phyloP scores from a whole-genome alignment of 441 rosid species.

The Adansonia madagascariensis region DNA sequence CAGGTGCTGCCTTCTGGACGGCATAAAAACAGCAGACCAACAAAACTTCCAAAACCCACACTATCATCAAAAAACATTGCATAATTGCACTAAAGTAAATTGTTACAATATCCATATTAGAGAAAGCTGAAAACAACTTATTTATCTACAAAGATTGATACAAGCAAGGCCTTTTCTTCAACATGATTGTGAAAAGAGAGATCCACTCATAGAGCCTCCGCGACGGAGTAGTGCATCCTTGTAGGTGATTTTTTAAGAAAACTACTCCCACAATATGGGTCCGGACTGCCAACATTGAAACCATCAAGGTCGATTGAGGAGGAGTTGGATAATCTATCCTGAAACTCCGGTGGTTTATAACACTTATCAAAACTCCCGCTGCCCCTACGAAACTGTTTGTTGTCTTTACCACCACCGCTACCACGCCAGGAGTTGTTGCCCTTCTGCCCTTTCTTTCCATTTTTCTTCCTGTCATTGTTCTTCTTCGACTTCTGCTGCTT shows the following conservation, averaged over 20 bases:
- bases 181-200: not conserved
- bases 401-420: constrained; percentile 49
- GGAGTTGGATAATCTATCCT: constrained; percentile 10
- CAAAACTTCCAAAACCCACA: not conserved
- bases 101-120: not conserved
- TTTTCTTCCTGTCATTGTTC: constrained; percentile 51
- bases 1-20: not conserved
- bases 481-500: constrained; percentile 62
- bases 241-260: constrained; percentile 46
- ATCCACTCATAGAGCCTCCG: constrained; percentile 7
- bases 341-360: constrained; percentile 31
- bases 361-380: constrained; percentile 35
- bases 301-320: constrained; percentile 30
- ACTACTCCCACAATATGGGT: constrained; percentile 54
- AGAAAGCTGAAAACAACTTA: constrained; percentile 28
- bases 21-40: not conserved
- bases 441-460: constrained; percentile 73
- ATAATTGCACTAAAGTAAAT: not conserved
- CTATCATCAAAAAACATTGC: not conserved
- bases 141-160: constrained; percentile 42
- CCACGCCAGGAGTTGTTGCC: constrained; percentile 56
- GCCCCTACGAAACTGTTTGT: constrained; percentile 51
- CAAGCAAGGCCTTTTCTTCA: not conserved
- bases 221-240: constrained; percentile 55
- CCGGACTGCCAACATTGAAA: constrained; percentile 43